phyloP scores from a whole-genome alignment of 768 basidiomycete species.

The Panellus pusillus region DNA sequence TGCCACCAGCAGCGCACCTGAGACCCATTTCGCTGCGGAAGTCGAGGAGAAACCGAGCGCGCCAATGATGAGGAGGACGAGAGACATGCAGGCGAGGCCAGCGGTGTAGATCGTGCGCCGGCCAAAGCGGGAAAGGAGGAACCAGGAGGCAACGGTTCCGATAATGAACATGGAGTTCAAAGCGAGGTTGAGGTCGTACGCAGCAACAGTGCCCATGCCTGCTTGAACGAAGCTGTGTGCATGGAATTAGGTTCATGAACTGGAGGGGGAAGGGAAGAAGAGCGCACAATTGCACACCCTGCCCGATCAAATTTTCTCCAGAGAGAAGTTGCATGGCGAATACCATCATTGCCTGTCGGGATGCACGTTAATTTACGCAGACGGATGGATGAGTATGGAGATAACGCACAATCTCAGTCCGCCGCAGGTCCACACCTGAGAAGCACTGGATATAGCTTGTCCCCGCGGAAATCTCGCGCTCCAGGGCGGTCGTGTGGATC shows the following conservation, averaged over 20 bases:
- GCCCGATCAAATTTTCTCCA: conserved; percentile 25
- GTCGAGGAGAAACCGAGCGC: conserved; percentile 15
- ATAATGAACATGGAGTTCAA: conserved; percentile 30
- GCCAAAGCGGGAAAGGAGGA: conserved; percentile 21
- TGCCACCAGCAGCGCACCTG: conserved; percentile 21
- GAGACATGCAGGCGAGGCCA: conserved; percentile 21
- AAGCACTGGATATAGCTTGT: conserved; percentile 25
- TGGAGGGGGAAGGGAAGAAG: too few species aligned
- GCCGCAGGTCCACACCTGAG: conserved; percentile 17
- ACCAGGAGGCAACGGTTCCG: conserved; percentile 26
- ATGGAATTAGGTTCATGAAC: not conserved
- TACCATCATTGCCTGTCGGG: conserved; percentile 25
- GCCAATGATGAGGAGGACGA: conserved; percentile 26
- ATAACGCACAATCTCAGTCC: conserved; percentile 23
- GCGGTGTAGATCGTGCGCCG: conserved; percentile 25
- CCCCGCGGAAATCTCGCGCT: conserved; percentile 22
- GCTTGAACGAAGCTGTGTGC: conserved; percentile 18
- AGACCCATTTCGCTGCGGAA: conserved; percentile 15
- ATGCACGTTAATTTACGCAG: not conserved
- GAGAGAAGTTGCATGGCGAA: conserved; percentile 26
- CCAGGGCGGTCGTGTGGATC: conserved; percentile 26
- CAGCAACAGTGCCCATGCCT: conserved; percentile 14
- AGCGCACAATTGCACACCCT: conserved; percentile 24
- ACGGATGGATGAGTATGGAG: not conserved
- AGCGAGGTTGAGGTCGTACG: conserved; percentile 23